Percentiles rank a stretch among this genome's conserved stretches.
These are phyloP conservation scores for Wickerhamomyces subpelliculosus DNA, from an alignment of 805 yeast species.

Conservation along the genomic window DNA sequence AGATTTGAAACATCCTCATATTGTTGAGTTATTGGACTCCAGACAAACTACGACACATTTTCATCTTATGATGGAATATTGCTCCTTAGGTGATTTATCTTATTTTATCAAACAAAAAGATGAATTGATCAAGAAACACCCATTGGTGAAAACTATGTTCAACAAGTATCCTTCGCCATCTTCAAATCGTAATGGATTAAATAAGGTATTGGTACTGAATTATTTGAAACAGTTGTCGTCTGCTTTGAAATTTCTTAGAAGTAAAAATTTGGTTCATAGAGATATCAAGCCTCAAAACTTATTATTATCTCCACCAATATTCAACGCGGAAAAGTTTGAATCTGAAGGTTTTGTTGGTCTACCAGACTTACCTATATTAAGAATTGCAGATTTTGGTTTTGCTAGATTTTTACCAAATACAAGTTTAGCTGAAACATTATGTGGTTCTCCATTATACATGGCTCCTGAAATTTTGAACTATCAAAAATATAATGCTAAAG, in stretches of 20 bases:
- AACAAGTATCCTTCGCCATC: constrained; percentile 78
- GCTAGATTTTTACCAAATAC: constrained; percentile 92
- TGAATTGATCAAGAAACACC: constrained; percentile 67
- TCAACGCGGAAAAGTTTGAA: constrained; percentile 50
- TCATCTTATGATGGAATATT: constrained; percentile 92
- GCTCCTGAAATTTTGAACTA: constrained; percentile 95
- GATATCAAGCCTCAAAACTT: constrained; percentile 93
- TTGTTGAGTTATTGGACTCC: constrained; percentile 81
- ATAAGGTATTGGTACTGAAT: constrained; percentile 71
- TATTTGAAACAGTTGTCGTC: constrained; percentile 82
- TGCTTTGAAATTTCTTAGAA: constrained; percentile 75
- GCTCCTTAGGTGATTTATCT: constrained; percentile 90
- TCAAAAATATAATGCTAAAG: constrained; percentile 95
- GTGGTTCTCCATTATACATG: constrained; percentile 98
- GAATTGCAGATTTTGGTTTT: constrained; percentile 96
- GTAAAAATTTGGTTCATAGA: constrained; percentile 83
- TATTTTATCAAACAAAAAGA: constrained; percentile 74
- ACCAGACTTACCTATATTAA: constrained; percentile 84
- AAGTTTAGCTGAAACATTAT: constrained; percentile 91
- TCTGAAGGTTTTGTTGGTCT: constrained; percentile 58
- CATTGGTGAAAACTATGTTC: constrained; percentile 68
- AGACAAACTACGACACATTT: constrained; percentile 71
- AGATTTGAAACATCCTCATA: constrained; percentile 86
- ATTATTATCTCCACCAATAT: constrained; percentile 74
- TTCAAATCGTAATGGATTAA: constrained; percentile 67